Percentiles rank a stretch among this genome's conserved stretches.
phyloP scores from a whole-genome alignment of 257 asterid species.

The Leptodermis oblonga region DNA sequence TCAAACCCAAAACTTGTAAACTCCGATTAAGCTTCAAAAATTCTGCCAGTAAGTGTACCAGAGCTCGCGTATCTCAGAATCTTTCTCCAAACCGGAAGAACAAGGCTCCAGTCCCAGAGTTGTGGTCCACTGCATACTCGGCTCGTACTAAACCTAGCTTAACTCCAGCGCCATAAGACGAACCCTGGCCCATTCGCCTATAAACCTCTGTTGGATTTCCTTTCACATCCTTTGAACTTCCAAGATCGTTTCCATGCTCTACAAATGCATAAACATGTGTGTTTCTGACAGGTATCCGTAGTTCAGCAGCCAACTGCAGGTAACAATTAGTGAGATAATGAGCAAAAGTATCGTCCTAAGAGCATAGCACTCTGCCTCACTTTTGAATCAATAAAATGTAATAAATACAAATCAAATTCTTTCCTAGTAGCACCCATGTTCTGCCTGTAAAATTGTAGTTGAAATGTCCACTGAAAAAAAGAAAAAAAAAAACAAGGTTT shows the following conservation, averaged over 20 bases:
- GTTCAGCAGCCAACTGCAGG: constrained; percentile 77
- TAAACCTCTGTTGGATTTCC: constrained; percentile 97
- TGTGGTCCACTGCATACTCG: constrained; percentile 88
- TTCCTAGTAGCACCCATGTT: not conserved
- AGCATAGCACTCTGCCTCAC: not conserved
- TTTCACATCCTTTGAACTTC: constrained; percentile 85
- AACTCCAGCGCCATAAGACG: constrained; percentile 89
- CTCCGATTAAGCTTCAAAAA: constrained; percentile 15
- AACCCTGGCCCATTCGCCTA: constrained; percentile 86
- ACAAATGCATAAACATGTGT: constrained; percentile 85
- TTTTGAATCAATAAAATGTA: not conserved
- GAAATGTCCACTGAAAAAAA: not conserved
- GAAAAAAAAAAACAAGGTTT: not conserved
- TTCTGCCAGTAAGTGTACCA: not conserved
- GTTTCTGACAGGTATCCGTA: constrained; percentile 75
- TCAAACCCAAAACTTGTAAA: constrained; percentile 21
- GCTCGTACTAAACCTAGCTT: constrained; percentile 88
- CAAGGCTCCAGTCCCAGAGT: constrained; percentile 83
- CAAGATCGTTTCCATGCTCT: constrained; percentile 94
- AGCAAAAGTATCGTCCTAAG: not conserved
- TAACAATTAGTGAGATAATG: constrained; percentile 15
- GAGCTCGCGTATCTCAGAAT: constrained; percentile 35
- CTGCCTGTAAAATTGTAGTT: not conserved
- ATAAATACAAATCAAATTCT: not conserved
- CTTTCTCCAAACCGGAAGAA: constrained; percentile 98